phyloP scores from a whole-genome alignment of 495 filamentous ascomycete species.

The Hypoxylon cercidicola region DNA sequence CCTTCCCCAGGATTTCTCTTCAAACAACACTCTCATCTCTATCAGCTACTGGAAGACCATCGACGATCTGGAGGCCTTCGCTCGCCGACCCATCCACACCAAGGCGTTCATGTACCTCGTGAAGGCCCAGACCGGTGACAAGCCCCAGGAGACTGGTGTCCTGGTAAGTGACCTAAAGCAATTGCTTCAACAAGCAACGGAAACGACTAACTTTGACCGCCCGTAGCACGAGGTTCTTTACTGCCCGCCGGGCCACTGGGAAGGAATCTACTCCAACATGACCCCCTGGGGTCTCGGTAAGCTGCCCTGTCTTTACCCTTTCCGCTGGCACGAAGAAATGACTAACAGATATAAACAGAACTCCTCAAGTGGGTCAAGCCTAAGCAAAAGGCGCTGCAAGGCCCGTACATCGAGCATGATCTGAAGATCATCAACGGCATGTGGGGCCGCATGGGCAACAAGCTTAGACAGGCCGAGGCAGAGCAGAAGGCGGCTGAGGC shows the following conservation, averaged over 20 bases:
- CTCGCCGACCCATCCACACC: conserved; percentile 37
- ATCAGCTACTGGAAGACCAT: conserved; percentile 56
- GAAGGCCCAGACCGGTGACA: neutral
- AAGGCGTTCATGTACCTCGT: conserved; percentile 4
- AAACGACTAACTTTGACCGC: neutral
- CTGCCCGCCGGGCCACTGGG: conserved; percentile 52
- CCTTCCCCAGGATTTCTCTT: conserved; percentile 34
- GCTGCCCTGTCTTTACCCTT: neutral
- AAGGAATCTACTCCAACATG: conserved; percentile 55
- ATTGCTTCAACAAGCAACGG: neutral
- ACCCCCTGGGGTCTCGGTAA: conserved; percentile 43
- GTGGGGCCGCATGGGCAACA: conserved; percentile 29
- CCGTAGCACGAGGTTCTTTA: conserved; percentile 53
- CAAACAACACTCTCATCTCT: conserved; percentile 47
- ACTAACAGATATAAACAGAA: neutral
- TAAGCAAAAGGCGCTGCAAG: conserved; percentile 14
- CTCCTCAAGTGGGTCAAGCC: conserved; percentile 29
- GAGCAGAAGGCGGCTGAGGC: conserved; percentile 12
- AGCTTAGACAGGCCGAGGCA: conserved; percentile 24
- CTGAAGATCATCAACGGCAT: conserved; percentile 17
- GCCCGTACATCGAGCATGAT: conserved; percentile 13
- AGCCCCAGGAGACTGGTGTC: neutral
- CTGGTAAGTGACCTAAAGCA: conserved; percentile 16
- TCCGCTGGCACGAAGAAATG: neutral
- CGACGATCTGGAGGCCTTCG: conserved; percentile 59